Evolutionary conservation across 2,329 filamentous ascomycete genomes (phyloP).

Genomic region (Aureobasidium namibiae): DNA sequence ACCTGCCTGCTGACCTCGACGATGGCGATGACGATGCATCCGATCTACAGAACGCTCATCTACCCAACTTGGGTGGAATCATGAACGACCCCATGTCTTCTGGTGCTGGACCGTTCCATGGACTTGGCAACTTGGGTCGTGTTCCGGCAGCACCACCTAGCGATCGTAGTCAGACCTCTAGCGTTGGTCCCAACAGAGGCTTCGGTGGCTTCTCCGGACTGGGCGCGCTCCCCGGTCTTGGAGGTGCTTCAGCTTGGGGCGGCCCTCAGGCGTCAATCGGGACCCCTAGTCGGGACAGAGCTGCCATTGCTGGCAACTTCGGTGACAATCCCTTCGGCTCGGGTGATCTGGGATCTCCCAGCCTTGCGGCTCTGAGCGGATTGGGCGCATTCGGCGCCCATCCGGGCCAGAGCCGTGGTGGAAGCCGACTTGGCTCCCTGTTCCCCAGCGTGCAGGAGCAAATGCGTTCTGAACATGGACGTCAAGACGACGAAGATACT

Average conservation of each 20-base stretch:
- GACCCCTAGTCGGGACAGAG: conserved; percentile 55
- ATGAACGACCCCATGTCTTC: conserved; percentile 24
- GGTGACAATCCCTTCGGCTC: conserved; percentile 58
- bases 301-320: conserved; percentile 42
- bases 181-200: conserved; percentile 64
- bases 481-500: conserved; percentile 51
- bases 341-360: conserved; percentile 69
- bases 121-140: conserved; percentile 30
- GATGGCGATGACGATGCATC: conserved; percentile 27
- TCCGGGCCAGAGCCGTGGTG: conserved; percentile 36
- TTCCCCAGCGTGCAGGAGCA: conserved; percentile 92
- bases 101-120: conserved; percentile 23
- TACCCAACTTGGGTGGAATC: conserved; percentile 47
- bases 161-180: conserved; percentile 89
- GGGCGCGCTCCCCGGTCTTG: conserved; percentile 33
- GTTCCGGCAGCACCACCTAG: conserved; percentile 54
- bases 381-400: conserved; percentile 57
- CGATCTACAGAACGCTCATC: conserved; percentile 31
- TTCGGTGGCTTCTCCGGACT: conserved; percentile 58
- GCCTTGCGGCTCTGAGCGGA: conserved; percentile 57
- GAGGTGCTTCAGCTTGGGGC: conserved; percentile 55
- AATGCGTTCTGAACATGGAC: conserved; percentile 54
- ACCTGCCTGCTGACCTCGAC: conserved; percentile 59
- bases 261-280: conserved; percentile 64
- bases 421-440: conserved; percentile 72